These are phyloP conservation scores for Crithidia thermophila DNA, from an alignment of 208 protist genomes.

Conservation along the genomic window DNA sequence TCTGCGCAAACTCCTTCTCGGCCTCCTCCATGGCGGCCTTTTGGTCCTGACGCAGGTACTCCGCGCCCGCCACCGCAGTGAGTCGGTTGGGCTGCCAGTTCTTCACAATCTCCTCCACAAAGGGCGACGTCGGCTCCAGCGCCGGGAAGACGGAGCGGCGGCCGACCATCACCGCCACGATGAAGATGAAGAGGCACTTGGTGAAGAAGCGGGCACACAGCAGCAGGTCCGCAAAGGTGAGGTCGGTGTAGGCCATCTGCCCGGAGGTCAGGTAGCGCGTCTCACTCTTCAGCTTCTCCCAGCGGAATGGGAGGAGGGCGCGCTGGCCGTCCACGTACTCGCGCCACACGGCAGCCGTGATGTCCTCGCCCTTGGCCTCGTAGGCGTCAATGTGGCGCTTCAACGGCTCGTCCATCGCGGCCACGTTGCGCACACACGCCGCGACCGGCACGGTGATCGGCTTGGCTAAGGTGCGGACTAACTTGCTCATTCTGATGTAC, in stretches of 20 bases:
- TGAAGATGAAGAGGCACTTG: slow-evolving; percentile 77
- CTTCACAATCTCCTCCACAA: slow-evolving; percentile 66
- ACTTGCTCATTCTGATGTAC: slow-evolving; percentile 36
- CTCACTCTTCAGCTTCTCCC: slow-evolving; percentile 47
- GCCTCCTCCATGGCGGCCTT: neutral
- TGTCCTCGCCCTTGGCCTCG: slow-evolving; percentile 61
- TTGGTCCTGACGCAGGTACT: slow-evolving; percentile 12
- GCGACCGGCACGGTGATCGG: slow-evolving; percentile 57
- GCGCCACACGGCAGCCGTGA: slow-evolving; percentile 65
- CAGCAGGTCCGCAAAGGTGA: slow-evolving; percentile 43
- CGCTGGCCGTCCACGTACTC: slow-evolving; percentile 70
- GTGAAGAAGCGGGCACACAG: slow-evolving; percentile 55
- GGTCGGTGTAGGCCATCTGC: slow-evolving; percentile 39
- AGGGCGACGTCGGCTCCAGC: slow-evolving; percentile 63
- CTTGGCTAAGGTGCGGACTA: slow-evolving; percentile 39
- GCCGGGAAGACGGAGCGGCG: slow-evolving; percentile 67
- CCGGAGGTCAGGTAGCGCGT: slow-evolving; percentile 38
- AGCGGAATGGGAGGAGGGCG: slow-evolving; percentile 62
- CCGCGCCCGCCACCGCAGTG: slow-evolving; percentile 8
- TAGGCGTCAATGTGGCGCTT: slow-evolving; percentile 74
- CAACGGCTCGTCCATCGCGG: slow-evolving; percentile 65
- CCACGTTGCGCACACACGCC: slow-evolving; percentile 40
- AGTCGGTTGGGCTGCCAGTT: slow-evolving; percentile 64
- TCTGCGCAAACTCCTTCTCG: neutral
- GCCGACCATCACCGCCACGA: slow-evolving; percentile 57